phyloP scores from a whole-genome alignment of 768 basidiomycete species.

The Boletus pseudo-olivaceus region DNA sequence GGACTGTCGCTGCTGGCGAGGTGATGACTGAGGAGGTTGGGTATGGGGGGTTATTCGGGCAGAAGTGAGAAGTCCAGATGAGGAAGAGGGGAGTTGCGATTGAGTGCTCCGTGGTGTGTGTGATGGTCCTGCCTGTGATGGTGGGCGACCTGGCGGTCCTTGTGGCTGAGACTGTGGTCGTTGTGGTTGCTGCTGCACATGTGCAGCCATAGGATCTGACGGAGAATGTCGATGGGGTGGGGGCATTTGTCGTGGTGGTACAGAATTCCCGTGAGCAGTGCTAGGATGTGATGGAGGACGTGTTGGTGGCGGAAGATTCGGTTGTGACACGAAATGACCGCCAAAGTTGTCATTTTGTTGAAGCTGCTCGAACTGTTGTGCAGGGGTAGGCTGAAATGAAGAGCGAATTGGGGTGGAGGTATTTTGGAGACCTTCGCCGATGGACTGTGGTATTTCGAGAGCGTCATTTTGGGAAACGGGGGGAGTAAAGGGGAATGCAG shows the following conservation, averaged over 20 bases:
- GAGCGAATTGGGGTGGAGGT: constrained; percentile 37
- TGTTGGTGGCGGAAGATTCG: constrained; percentile 37
- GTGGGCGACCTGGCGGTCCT: constrained; percentile 44
- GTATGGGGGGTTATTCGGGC: constrained; percentile 36
- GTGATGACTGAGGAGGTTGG: constrained; percentile 32
- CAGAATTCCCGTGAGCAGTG: constrained; percentile 28
- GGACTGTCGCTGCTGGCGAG: constrained; percentile 32
- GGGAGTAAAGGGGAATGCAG: constrained; percentile 43
- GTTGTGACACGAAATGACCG: constrained; percentile 35
- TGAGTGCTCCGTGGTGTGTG: constrained; percentile 45
- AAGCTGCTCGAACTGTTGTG: constrained; percentile 62
- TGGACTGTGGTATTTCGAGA: constrained; percentile 46
- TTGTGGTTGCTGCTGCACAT: constrained; percentile 38
- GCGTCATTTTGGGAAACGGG: constrained; percentile 48
- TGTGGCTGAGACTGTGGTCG: constrained; percentile 64
- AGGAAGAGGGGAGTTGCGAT: constrained; percentile 33
- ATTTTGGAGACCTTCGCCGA: constrained; percentile 37
- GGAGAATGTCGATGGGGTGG: constrained; percentile 45
- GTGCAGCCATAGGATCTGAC: constrained; percentile 43
- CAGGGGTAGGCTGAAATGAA: constrained; percentile 54
- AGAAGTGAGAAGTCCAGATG: constrained; percentile 24
- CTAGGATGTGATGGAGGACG: constrained; percentile 45
- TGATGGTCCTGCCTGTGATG: constrained; percentile 46
- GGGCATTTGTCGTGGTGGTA: constrained; percentile 32
- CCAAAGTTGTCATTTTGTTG: constrained; percentile 36